These are phyloP conservation scores for Coprinopsis strossmayeri DNA, from an alignment of 768 basidiomycete species.

Conservation along the genomic window DNA sequence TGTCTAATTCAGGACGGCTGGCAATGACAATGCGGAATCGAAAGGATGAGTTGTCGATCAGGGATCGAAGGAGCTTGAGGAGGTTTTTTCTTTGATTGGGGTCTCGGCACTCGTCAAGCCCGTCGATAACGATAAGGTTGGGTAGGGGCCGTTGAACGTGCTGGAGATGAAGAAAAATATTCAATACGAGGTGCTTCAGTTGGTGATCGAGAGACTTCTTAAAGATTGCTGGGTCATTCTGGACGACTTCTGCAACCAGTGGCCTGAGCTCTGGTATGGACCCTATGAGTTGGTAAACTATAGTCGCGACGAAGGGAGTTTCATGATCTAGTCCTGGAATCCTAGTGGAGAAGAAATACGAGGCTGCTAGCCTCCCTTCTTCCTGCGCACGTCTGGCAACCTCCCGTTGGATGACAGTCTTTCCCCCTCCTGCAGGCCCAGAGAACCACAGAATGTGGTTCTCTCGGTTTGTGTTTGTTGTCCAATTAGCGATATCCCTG, in stretches of 20 bases:
- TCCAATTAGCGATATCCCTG: too few relatives aligned
- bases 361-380: background rate
- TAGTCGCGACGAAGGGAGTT: background rate
- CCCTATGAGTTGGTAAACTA: background rate
- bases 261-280: background rate
- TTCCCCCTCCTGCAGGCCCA: conserved; percentile 4
- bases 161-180: background rate
- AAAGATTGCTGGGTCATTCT: background rate
- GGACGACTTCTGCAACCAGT: background rate
- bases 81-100: background rate
- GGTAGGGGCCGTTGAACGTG: background rate
- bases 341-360: conserved; percentile 6
- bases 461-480: too few relatives aligned
- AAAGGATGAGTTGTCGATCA: background rate
- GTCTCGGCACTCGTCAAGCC: conserved; percentile 10
- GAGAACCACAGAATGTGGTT: background rate
- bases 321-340: background rate
- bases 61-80: background rate
- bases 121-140: conserved; percentile 8
- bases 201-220: background rate
- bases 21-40: conserved; percentile 2
- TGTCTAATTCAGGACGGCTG: conserved; percentile 9
- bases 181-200: background rate
- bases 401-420: conserved; percentile 2
- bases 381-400: background rate